Evolutionary conservation across 1,139 yeast genomes (phyloP), one percentile per base, ranked within the genome.

Genomic region (Zygosaccharomyces pseudobailii): DNA sequence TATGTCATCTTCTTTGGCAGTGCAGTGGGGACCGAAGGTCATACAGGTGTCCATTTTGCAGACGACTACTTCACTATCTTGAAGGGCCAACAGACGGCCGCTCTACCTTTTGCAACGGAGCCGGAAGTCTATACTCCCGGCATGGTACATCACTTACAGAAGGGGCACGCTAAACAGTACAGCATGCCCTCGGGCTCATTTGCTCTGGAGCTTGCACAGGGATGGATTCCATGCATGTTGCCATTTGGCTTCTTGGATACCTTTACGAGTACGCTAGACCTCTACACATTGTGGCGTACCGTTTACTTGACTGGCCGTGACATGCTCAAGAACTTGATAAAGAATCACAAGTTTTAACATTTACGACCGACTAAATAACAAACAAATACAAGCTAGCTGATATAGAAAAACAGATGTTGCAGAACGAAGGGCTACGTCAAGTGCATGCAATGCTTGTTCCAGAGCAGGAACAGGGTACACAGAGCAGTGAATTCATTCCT

Each of bases 191-290:
- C 78, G 36, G 94, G 84, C 31, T 74, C 87, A 0, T 90, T 82
- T 70, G 97, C 98, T 5, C 73, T 92, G 58, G 98, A 92, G 67
- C 77, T 92, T 62, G 98, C 98, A 6, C 98, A 92, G 72, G 98
- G 98, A 49, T 92, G 96, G 95, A 87, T 92, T 57, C 98, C 98
- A 31, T 84, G 94, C 45, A 92, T 92, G 98, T 76, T 94, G 55
- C 97, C 97, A 20, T 94, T 92, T 66, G 98, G 98, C 0, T 80
- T 92, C 68, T 72, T 87, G 50, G 96, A 88, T 64, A 80, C 85
- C 5, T 63, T 86, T 50, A 76, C 84, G 46, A 84, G 95, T 37
- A 92, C 97, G 10, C 69, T 89, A 58, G 98, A 92, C 67, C 69
- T 84, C 55, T 67, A 73, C 58, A 80, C 95, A 22, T 74, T 90